phyloP scores from a whole-genome alignment of 306 rosid species.

The Acacia crassicarpa region DNA sequence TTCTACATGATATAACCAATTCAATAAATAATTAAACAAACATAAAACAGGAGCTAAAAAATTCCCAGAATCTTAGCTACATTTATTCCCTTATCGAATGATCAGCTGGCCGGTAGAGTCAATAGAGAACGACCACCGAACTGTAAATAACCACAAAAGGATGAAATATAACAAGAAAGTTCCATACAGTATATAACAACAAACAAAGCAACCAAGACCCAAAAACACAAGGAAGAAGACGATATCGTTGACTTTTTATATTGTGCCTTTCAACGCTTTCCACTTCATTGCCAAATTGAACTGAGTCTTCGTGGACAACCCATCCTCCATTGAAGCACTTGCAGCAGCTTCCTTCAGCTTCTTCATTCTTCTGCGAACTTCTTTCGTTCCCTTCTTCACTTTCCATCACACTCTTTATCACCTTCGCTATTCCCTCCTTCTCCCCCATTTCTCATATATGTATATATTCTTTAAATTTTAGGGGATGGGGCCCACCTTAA shows the following conservation, averaged over 20 bases:
- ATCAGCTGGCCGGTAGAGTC: too few species aligned
- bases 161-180: too few species aligned
- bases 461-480: too few species aligned
- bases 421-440: constrained; percentile 32
- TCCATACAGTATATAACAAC: background rate
- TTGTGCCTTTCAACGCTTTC: background rate
- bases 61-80: too few species aligned
- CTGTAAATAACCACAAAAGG: background rate
- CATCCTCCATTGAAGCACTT: constrained; percentile 33
- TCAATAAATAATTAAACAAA: too few species aligned
- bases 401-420: constrained; percentile 32
- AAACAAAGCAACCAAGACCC: background rate
- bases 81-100: too few species aligned
- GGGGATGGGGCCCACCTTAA: too few species aligned
- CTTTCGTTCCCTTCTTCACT: constrained; percentile 24
- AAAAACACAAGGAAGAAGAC: background rate
- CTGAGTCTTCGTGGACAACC: constrained; percentile 40
- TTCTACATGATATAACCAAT: too few species aligned
- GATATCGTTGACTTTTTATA: background rate
- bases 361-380: constrained; percentile 19
- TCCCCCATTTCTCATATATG: too few species aligned
- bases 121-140: too few species aligned
- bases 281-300: constrained; percentile 36
- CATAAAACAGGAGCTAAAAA: too few species aligned
- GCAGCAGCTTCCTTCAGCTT: constrained; percentile 30